phyloP scores from a whole-genome alignment of 352 stramenopile genomes.

The Pythium graminicola region DNA sequence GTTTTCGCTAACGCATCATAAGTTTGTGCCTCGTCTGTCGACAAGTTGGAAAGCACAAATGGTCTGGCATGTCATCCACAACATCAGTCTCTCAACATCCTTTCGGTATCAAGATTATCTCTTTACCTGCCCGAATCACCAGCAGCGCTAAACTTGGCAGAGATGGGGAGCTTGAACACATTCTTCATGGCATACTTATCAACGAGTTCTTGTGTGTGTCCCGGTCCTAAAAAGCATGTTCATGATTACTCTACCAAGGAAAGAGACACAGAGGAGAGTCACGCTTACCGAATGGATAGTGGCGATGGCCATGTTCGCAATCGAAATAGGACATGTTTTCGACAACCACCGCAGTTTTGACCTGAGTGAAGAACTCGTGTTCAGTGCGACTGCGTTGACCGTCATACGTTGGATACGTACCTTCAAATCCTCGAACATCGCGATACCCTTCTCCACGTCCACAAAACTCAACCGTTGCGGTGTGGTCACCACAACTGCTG shows the following conservation, averaged over 20 bases:
- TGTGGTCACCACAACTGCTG: slow-evolving; percentile 98
- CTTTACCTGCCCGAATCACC: slow-evolving; percentile 65
- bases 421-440: slow-evolving; percentile 98
- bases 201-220: slow-evolving; percentile 69
- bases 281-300: slow-evolving; percentile 78
- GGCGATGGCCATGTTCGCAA: slow-evolving; percentile 76
- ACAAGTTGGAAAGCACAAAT: slow-evolving; percentile 67
- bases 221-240: slow-evolving; percentile 31
- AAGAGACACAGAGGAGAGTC: background rate
- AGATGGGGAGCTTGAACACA: slow-evolving; percentile 80
- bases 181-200: slow-evolving; percentile 80
- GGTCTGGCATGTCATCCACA: slow-evolving; percentile 33
- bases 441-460: slow-evolving; percentile 98
- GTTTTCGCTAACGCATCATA: slow-evolving; percentile 66
- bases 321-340: slow-evolving; percentile 99
- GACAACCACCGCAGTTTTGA: slow-evolving; percentile 95
- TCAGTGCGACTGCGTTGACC: background rate
- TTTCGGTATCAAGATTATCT: background rate
- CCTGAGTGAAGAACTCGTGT: slow-evolving; percentile 26
- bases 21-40: slow-evolving; percentile 50
- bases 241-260: background rate
- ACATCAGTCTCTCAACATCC: background rate
- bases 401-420: slow-evolving; percentile 14
- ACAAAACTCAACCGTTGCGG: slow-evolving; percentile 97
- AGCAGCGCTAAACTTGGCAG: slow-evolving; percentile 59